Conservation (phyloP, 768 basidiomycete genomes). For the Phaeolepiota aurea region DNA sequence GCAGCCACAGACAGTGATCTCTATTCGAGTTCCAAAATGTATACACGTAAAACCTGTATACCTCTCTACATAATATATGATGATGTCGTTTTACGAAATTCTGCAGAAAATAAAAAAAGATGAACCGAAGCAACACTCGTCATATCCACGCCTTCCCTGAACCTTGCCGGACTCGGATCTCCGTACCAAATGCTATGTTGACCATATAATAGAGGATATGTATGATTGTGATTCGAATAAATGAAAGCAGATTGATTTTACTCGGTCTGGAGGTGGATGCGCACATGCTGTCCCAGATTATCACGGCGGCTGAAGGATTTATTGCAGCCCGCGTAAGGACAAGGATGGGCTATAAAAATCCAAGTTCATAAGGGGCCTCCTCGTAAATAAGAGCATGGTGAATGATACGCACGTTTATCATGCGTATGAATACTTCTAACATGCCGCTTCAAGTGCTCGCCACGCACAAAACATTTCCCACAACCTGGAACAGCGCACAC, state of each 20-base stretch:
- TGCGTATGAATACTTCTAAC: constrained; percentile 74
- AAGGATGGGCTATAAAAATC: constrained; percentile 38
- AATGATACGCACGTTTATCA: constrained; percentile 62
- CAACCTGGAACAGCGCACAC: constrained; percentile 66
- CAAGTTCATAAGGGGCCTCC: constrained; percentile 1
- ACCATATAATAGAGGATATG: too few species aligned
- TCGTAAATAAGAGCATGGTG: not conserved
- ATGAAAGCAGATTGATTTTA: not conserved
- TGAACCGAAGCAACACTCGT: too few species aligned
- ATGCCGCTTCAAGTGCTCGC: constrained; percentile 79
- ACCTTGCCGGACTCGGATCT: too few species aligned
- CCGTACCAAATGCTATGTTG: too few species aligned
- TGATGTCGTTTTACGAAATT: too few species aligned
- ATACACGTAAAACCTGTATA: too few species aligned
- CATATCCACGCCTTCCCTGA: too few species aligned
- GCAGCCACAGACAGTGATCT: too few species aligned
- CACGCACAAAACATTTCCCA: constrained; percentile 70
- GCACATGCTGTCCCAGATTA: constrained; percentile 70
- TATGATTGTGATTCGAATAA: too few species aligned
- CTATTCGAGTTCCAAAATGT: too few species aligned
- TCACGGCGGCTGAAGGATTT: constrained; percentile 70
- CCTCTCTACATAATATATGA: too few species aligned
- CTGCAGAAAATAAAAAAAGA: too few species aligned
- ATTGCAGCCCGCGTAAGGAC: constrained; percentile 56
- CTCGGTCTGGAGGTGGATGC: constrained; percentile 38